Evolutionary conservation across 116 monocot species (phyloP).

Genomic region (Zostera marina): DNA sequence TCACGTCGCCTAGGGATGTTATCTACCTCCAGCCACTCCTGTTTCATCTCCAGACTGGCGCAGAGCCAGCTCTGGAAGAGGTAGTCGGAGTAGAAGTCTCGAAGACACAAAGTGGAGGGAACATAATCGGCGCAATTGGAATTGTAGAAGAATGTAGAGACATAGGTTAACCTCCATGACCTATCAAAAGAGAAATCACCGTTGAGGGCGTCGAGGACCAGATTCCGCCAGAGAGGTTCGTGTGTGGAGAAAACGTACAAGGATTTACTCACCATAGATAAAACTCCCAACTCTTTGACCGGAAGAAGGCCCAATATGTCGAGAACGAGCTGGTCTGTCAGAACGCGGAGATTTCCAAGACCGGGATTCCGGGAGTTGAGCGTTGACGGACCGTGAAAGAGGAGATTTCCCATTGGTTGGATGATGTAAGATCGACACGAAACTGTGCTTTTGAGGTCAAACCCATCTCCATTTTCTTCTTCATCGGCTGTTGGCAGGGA

Average conservation of each 20-base stretch:
- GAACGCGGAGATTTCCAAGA: slow-evolving; percentile 44
- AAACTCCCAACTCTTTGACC: slow-evolving; percentile 25
- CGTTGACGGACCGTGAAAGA: slow-evolving; percentile 20
- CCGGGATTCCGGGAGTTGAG: slow-evolving; percentile 59
- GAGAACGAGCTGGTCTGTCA: slow-evolving; percentile 74
- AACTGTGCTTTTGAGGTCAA: slow-evolving; percentile 34
- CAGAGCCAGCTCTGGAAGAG: slow-evolving; percentile 99
- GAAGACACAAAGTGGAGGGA: slow-evolving; percentile 13
- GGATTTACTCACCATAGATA: slow-evolving; percentile 48
- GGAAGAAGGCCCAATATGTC: slow-evolving; percentile 55
- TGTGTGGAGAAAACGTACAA: slow-evolving; percentile 76
- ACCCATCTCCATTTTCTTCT: slow-evolving; percentile 17
- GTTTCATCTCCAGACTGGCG: slow-evolving; percentile 83
- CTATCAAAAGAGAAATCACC: slow-evolving; percentile 43
- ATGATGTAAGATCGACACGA: slow-evolving; percentile 30
- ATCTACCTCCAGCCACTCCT: slow-evolving; percentile 61
- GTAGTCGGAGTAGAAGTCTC: slow-evolving; percentile 81
- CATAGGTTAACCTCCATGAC: slow-evolving; percentile 66
- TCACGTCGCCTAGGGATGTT: slow-evolving; percentile 43
- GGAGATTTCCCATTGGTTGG: slow-evolving; percentile 91
- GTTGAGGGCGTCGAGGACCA: slow-evolving; percentile 36
- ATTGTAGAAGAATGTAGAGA: slow-evolving; percentile 5
- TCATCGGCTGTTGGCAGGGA: slow-evolving; percentile 5
- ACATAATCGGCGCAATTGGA: not conserved
- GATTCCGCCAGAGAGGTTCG: slow-evolving; percentile 79